Percentiles rank a stretch among this genome's conserved stretches.
Evolutionary conservation across 768 basidiomycete genomes (phyloP).

Genomic region (Melanogaster broomeanus): DNA sequence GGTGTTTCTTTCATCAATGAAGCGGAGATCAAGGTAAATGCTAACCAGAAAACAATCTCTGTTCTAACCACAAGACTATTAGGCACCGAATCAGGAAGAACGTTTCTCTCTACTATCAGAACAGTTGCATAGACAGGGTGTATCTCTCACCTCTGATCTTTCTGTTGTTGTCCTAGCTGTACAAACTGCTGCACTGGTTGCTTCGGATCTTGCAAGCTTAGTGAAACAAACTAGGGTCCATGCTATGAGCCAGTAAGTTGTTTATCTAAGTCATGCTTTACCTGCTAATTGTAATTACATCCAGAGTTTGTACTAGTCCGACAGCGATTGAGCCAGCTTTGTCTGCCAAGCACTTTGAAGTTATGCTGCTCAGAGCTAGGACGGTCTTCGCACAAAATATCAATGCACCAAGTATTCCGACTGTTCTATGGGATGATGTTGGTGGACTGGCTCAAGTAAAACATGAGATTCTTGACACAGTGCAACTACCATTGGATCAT

Average conservation of each 20-base stretch:
- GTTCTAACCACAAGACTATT: neutral
- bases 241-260: conserved; percentile 34
- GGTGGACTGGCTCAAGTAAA: conserved; percentile 90
- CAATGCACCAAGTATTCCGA: conserved; percentile 96
- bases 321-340: conserved; percentile 13
- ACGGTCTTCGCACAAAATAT: conserved; percentile 87
- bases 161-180: conserved; percentile 70
- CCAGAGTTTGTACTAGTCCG: conserved; percentile 5
- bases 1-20: conserved; percentile 86
- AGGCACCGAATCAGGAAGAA: conserved; percentile 84
- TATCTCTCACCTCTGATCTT: conserved; percentile 70
- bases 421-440: conserved; percentile 96
- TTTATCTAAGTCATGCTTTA: neutral
- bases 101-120: conserved; percentile 59
- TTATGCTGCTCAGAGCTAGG: conserved; percentile 70
- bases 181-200: conserved; percentile 90
- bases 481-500: conserved; percentile 87
- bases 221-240: conserved; percentile 56
- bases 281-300: neutral
- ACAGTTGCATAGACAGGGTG: conserved; percentile 39
- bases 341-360: conserved; percentile 65
- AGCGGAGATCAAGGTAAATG: conserved; percentile 65
- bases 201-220: conserved; percentile 76
- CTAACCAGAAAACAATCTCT: neutral
- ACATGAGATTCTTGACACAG: conserved; percentile 91